A percentile compares a stretch with the other conserved stretches of the same genome.
Conservation (phyloP, 2,329 filamentous ascomycete genomes). For the Monosporascus sp. region DNA sequence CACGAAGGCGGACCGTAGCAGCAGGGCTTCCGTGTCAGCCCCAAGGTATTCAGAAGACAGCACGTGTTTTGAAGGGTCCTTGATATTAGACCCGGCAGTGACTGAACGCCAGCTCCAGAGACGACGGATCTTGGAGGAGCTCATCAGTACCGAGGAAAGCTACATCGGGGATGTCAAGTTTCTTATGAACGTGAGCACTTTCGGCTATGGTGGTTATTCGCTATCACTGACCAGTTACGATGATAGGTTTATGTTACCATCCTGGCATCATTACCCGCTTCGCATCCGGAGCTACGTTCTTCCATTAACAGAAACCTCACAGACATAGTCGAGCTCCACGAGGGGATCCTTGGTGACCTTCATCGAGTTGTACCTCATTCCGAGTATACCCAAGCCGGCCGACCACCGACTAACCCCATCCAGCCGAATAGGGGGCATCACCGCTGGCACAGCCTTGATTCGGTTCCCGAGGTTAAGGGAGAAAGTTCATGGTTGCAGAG, state of each 20-base stretch:
- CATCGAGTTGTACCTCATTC: constrained; percentile 66
- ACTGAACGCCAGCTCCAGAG: constrained; percentile 68
- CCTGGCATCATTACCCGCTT: constrained; percentile 61
- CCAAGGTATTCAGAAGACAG: constrained; percentile 63
- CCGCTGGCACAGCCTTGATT: constrained; percentile 44
- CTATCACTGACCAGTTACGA: constrained; percentile 12
- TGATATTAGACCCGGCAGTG: constrained; percentile 59
- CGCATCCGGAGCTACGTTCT: constrained; percentile 58
- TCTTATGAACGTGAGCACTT: constrained; percentile 66
- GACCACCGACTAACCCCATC: constrained; percentile 15
- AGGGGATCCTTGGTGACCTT: constrained; percentile 71
- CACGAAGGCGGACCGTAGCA: constrained; percentile 57
- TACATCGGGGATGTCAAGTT: constrained; percentile 87
- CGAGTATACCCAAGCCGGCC: constrained; percentile 48
- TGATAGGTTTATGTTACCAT: constrained; percentile 67
- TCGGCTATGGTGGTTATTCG: neutral
- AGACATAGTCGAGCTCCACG: constrained; percentile 77
- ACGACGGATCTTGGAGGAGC: constrained; percentile 74
- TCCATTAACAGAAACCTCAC: constrained; percentile 76
- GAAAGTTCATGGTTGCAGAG: constrained; percentile 37
- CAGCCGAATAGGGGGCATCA: constrained; percentile 29
- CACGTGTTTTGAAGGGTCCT: constrained; percentile 50
- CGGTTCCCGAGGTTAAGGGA: constrained; percentile 35
- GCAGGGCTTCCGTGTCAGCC: constrained; percentile 53
- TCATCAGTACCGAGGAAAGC: constrained; percentile 79